phyloP scores from a whole-genome alignment of 2,329 filamentous ascomycete species.

The Sporothrix luriei region DNA sequence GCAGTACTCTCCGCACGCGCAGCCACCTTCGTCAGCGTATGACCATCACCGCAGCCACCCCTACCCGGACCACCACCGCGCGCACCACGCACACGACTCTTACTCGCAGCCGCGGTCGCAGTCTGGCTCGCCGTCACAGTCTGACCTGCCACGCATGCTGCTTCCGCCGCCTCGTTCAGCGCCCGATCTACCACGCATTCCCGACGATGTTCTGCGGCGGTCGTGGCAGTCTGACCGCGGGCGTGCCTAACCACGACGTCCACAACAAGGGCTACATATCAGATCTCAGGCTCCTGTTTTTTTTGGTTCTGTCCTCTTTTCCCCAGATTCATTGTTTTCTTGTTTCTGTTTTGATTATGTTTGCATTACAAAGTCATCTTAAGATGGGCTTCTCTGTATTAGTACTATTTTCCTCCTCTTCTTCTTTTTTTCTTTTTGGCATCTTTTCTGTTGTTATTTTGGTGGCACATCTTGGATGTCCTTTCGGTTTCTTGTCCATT shows the following conservation, averaged over 20 bases:
- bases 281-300: not conserved
- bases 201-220: constrained; percentile 53
- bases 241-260: constrained; percentile 36
- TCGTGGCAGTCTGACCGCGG: constrained; percentile 57
- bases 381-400: constrained; percentile 16
- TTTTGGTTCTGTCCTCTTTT: not conserved
- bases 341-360: constrained; percentile 22
- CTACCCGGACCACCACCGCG: constrained; percentile 10
- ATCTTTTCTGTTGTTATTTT: constrained; percentile 2
- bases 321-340: constrained; percentile 1
- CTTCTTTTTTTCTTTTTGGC: not conserved
- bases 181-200: constrained; percentile 51
- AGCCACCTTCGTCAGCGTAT: not conserved
- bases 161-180: constrained; percentile 34
- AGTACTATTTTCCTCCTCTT: not conserved
- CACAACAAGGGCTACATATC: not conserved
- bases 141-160: constrained; percentile 29
- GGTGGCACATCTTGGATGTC: constrained; percentile 15
- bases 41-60: constrained; percentile 6
- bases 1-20: constrained; percentile 33
- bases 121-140: constrained; percentile 26
- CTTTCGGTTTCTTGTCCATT: not conserved
- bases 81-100: not conserved
- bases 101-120: constrained; percentile 27
- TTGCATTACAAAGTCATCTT: constrained; percentile 24